These are phyloP conservation scores for Corniculantispora saksenae DNA, from an alignment of 2,329 filamentous ascomycete genomes.

Conservation along the genomic window DNA sequence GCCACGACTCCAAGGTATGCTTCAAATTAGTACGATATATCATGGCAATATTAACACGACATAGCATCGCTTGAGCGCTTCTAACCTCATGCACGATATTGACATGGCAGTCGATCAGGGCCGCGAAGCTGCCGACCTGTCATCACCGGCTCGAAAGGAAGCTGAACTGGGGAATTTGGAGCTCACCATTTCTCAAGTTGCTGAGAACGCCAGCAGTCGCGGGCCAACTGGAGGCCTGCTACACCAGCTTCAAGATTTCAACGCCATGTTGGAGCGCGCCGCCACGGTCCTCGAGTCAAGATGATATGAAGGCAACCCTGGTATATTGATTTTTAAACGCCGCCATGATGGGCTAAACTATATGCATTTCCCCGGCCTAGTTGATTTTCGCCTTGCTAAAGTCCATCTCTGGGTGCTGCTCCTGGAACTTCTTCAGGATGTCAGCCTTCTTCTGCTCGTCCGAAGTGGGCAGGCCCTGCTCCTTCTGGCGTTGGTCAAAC, in stretches of 20 bases:
- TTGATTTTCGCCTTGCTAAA: slow-evolving; percentile 70
- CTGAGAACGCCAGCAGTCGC: slow-evolving; percentile 53
- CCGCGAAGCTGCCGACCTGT: slow-evolving; percentile 48
- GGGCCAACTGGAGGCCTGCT: slow-evolving; percentile 54
- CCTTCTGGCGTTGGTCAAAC: slow-evolving; percentile 98
- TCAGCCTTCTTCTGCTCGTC: slow-evolving; percentile 96
- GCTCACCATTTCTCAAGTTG: slow-evolving; percentile 55
- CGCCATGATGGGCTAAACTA: background rate
- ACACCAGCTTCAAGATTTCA: slow-evolving; percentile 61
- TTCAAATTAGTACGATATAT: slow-evolving; percentile 25
- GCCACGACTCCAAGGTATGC: slow-evolving; percentile 55
- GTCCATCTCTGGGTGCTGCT: slow-evolving; percentile 72
- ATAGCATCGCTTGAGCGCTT: slow-evolving; percentile 53
- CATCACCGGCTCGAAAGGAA: slow-evolving; percentile 46
- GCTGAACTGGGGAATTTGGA: slow-evolving; percentile 59
- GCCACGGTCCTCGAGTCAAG: slow-evolving; percentile 56
- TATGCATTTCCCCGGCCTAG: slow-evolving; percentile 32
- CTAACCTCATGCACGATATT: slow-evolving; percentile 61
- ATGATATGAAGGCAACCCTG: slow-evolving; percentile 27
- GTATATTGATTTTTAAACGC: slow-evolving; percentile 8
- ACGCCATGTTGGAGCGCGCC: slow-evolving; percentile 62
- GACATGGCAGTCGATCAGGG: slow-evolving; percentile 58
- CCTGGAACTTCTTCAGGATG: slow-evolving; percentile 89
- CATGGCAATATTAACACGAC: background rate
- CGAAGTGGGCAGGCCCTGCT: slow-evolving; percentile 81